Conservation (phyloP, 129 eudicot genomes). For the Scalesia atractyloides region DNA sequence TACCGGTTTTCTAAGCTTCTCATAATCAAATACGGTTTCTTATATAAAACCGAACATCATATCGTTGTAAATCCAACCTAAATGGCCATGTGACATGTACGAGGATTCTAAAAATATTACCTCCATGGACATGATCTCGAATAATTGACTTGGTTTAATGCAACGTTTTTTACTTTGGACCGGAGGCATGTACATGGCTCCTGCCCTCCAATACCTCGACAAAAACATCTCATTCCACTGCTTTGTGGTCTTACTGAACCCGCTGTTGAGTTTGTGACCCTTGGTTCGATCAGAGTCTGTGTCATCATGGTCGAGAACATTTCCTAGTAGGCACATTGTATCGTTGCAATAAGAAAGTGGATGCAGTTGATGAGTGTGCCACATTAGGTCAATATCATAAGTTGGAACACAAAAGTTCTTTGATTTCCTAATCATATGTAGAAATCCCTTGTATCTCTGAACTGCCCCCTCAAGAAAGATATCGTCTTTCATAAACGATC, state of each 20-base stretch:
- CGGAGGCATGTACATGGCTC: conserved; percentile 36
- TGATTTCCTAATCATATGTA: conserved; percentile 43
- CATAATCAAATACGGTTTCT: background rate
- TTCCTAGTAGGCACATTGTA: conserved; percentile 28
- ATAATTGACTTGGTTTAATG: conserved; percentile 2
- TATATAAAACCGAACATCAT: background rate
- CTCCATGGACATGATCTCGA: conserved; percentile 25
- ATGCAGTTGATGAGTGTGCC: conserved; percentile 53
- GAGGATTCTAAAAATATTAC: background rate
- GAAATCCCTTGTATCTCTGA: conserved; percentile 49
- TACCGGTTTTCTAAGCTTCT: too few species aligned
- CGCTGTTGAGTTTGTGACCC: conserved; percentile 41
- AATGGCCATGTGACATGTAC: background rate
- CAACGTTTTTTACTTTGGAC: background rate
- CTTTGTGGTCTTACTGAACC: conserved; percentile 39
- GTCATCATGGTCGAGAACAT: conserved; percentile 45
- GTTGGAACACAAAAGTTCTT: conserved; percentile 49
- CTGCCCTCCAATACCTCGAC: conserved; percentile 48
- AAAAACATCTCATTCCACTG: conserved; percentile 43
- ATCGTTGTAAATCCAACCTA: too few species aligned
- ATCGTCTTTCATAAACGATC: conserved; percentile 32
- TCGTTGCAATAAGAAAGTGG: conserved; percentile 37
- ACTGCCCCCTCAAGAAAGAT: conserved; percentile 39
- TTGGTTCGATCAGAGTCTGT: conserved; percentile 34
- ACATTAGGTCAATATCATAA: conserved; percentile 51